Evolutionary conservation across 495 filamentous ascomycete genomes (phyloP).

Genomic region (Immersiella caudata): DNA sequence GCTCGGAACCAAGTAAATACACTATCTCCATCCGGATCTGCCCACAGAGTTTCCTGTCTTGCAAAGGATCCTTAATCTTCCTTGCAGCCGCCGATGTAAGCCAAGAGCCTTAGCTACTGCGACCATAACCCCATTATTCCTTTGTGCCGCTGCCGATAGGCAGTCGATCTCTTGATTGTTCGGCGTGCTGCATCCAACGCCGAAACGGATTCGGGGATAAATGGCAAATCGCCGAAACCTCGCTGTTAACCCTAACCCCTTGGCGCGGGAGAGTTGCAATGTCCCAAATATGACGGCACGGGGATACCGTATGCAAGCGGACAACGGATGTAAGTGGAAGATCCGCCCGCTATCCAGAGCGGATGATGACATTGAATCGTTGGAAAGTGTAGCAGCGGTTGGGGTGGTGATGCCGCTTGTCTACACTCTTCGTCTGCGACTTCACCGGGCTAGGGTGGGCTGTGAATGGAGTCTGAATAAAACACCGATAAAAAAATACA

Average conservation of each 20-base stretch:
- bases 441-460: background rate
- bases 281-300: too few species aligned
- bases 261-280: too few species aligned
- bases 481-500: conserved; percentile 35
- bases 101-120: background rate
- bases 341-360: too few species aligned
- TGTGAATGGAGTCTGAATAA: background rate
- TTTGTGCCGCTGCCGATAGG: background rate
- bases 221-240: background rate
- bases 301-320: too few species aligned
- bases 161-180: background rate
- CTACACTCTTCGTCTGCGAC: background rate
- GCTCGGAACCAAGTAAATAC: too few species aligned
- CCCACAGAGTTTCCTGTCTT: background rate
- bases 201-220: background rate
- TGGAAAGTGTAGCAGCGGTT: too few species aligned
- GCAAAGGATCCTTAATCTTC: background rate
- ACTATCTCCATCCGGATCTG: background rate
- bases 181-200: background rate
- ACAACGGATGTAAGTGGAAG: too few species aligned
- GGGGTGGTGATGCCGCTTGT: background rate
- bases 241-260: background rate
- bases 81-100: background rate
- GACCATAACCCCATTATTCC: background rate
- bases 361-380: too few species aligned